A percentile compares a stretch with the other conserved stretches of the same genome.
These are phyloP conservation scores for Leucoagaricus sp. DNA, from an alignment of 1,284 basidiomycete genomes.

Conservation along the genomic window DNA sequence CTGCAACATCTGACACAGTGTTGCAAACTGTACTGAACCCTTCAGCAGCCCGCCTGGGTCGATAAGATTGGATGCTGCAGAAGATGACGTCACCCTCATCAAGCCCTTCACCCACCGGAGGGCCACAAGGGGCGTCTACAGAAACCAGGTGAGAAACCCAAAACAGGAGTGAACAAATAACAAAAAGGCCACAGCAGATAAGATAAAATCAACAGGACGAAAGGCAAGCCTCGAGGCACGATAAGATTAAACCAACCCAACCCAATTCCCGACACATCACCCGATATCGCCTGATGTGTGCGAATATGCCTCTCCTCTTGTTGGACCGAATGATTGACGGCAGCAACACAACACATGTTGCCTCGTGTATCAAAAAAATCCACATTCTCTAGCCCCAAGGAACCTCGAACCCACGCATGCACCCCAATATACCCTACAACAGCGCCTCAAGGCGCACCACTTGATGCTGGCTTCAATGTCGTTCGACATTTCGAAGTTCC, in stretches of 20 bases:
- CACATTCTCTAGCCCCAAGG: not conserved
- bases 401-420: not conserved
- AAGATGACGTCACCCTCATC: not conserved
- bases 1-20: not conserved
- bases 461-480: not conserved
- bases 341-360: not conserved
- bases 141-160: not conserved
- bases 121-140: not conserved
- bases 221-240: not conserved
- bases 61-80: not conserved
- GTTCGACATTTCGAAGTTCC: not conserved
- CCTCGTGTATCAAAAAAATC: constrained; percentile 8
- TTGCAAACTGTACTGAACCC: not conserved
- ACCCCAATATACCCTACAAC: not conserved
- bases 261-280: constrained; percentile 1
- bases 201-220: constrained; percentile 5
- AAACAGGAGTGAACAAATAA: not conserved
- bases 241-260: not conserved
- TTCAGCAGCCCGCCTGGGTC: not conserved
- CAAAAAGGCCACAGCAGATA: not conserved
- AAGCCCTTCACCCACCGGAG: not conserved
- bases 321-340: not conserved
- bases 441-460: constrained; percentile 1
- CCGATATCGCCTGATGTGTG: not conserved
- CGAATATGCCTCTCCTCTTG: not conserved